Percentiles rank a stretch among this genome's conserved stretches.
Conservation (phyloP, 2,329 filamentous ascomycete genomes). For the Aureobasidium sp. region DNA sequence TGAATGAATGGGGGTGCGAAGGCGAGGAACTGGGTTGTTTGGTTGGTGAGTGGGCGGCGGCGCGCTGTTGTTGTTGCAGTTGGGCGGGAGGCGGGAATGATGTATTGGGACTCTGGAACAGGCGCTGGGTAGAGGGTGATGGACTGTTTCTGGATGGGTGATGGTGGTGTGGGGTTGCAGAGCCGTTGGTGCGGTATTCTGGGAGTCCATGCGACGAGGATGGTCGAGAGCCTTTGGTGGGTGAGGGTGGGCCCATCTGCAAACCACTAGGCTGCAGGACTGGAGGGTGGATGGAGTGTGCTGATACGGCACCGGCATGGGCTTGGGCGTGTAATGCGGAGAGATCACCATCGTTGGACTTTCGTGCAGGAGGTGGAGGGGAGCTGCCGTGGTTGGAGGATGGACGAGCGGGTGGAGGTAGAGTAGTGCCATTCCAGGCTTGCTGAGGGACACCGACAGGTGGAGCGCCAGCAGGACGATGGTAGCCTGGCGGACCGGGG, state of each 20-base stretch:
- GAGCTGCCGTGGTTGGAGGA: constrained; percentile 17
- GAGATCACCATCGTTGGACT: constrained; percentile 16
- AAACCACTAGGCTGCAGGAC: constrained; percentile 11
- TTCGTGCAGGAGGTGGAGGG: constrained; percentile 13
- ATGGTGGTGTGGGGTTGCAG: constrained; percentile 13
- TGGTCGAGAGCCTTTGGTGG: constrained; percentile 15
- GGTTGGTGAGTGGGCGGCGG: constrained; percentile 20
- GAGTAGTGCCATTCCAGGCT: constrained; percentile 21
- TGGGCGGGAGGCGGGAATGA: constrained; percentile 21
- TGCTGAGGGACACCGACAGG: constrained; percentile 19
- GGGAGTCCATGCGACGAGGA: background rate
- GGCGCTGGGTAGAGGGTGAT: constrained; percentile 13
- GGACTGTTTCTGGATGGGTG: constrained; percentile 11
- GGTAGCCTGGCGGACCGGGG: constrained; percentile 32
- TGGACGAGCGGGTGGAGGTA: constrained; percentile 18
- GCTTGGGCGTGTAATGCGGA: constrained; percentile 23
- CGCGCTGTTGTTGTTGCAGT: constrained; percentile 9
- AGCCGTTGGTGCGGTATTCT: constrained; percentile 21
- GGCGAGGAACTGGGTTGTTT: constrained; percentile 24
- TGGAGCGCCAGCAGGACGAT: constrained; percentile 14
- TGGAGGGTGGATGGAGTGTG: constrained; percentile 16
- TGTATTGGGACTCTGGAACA: constrained; percentile 21
- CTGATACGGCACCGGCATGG: constrained; percentile 24
- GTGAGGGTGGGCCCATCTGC: constrained; percentile 16
- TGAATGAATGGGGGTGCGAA: constrained; percentile 6